These are phyloP conservation scores for Raffaelea deltoideospora DNA, from an alignment of 2,329 filamentous ascomycete species.

Conservation along the genomic window DNA sequence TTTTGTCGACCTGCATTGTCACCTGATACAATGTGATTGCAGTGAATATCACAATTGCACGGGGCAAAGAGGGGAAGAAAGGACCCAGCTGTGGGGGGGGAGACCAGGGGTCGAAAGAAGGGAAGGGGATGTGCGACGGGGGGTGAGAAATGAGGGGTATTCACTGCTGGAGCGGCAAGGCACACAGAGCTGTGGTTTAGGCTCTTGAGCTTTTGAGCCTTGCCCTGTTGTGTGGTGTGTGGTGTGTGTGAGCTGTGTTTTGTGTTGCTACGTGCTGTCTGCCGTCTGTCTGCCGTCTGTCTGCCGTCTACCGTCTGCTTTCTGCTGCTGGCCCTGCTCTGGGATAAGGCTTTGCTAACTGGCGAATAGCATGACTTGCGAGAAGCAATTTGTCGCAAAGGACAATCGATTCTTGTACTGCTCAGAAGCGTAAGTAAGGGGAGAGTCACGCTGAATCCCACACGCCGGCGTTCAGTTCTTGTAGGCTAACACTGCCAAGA, in stretches of 20 bases:
- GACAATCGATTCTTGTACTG: conserved; percentile 46
- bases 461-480: not conserved
- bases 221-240: too few relatives aligned
- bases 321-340: not conserved
- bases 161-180: too few relatives aligned
- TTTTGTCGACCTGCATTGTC: conserved; percentile 16
- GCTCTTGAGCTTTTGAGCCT: too few relatives aligned
- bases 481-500: conserved; percentile 15
- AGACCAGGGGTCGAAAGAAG: too few relatives aligned
- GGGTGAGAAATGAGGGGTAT: too few relatives aligned
- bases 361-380: conserved; percentile 44
- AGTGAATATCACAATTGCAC: conserved; percentile 6
- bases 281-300: too few relatives aligned
- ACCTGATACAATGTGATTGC: conserved; percentile 16
- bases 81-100: too few relatives aligned
- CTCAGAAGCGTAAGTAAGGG: conserved; percentile 40
- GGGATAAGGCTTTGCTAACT: conserved; percentile 1
- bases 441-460: not conserved
- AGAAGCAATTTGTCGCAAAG: conserved; percentile 47
- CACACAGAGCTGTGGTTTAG: too few relatives aligned
- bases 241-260: too few relatives aligned
- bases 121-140: too few relatives aligned
- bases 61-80: conserved; percentile 10
- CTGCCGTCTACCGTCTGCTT: too few relatives aligned
- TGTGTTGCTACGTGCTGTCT: too few relatives aligned